Conservation (phyloP, 2,329 filamentous ascomycete species). For the Aspergillus glaucus region DNA sequence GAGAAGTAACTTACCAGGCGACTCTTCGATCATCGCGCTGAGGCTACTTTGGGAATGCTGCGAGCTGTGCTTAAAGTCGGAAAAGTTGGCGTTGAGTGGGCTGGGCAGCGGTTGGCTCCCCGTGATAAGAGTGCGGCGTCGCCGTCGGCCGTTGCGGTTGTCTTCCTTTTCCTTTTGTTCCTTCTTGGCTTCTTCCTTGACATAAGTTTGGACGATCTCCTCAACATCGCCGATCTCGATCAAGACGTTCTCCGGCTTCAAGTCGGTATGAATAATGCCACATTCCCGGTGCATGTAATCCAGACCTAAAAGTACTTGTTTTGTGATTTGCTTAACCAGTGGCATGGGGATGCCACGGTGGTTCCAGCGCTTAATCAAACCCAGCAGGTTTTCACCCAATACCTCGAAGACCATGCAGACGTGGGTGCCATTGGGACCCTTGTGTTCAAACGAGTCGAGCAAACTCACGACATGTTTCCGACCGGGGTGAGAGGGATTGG, state of each 20-base stretch:
- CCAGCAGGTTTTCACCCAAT: conserved; percentile 86
- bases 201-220: conserved; percentile 93
- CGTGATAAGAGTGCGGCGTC: conserved; percentile 88
- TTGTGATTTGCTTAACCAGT: conserved; percentile 96
- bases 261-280: conserved; percentile 95
- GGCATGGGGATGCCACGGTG: conserved; percentile 94
- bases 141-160: conserved; percentile 82
- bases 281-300: conserved; percentile 97
- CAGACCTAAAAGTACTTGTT: conserved; percentile 89
- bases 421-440: conserved; percentile 90
- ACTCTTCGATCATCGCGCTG: conserved; percentile 74
- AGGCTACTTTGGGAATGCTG: conserved; percentile 67
- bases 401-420: conserved; percentile 99
- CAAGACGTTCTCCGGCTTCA: conserved; percentile 96
- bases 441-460: conserved; percentile 94
- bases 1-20: conserved; percentile 49
- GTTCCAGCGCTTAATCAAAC: conserved; percentile 97
- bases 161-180: conserved; percentile 83
- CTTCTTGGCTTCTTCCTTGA: conserved; percentile 63
- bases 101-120: conserved; percentile 94
- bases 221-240: conserved; percentile 99
- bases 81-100: conserved; percentile 87
- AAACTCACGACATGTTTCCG: conserved; percentile 93
- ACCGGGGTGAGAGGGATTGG: conserved; percentile 89
- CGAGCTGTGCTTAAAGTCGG: conserved; percentile 59